Base-by-base conservation (phyloP, 2,329 filamentous ascomycete species). In the Hymenoscyphus repandus region DNA sequence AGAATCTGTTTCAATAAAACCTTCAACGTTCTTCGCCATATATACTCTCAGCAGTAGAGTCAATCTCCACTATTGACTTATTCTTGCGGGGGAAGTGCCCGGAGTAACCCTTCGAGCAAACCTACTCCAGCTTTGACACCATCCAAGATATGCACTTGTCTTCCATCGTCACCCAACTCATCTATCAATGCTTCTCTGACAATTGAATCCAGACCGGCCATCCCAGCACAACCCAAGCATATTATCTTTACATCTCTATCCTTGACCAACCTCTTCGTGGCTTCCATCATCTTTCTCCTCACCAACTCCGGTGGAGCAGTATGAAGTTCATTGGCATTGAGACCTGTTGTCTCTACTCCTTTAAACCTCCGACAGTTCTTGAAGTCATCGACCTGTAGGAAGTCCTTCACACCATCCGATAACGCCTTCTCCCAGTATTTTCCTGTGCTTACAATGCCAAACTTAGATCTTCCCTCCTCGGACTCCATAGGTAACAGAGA, bases 381-480 rank as follows among this genome's bases (percentile, higher is more conserved):
- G 67, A 51, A 41, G 9, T 64, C 57, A 6, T 59, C 58, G 1
- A 68, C 67, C 0, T 85, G 87, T 0, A 95, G 68, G 56, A 88
- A 84, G 0, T 69, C 66, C 2, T 70, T 70, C 0, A 93, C 85
- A 0, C 86, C 90, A 0, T 77, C 70, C 0, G 71, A 74, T 11
- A 96, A 72, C 33, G 93, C 83, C 0, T 73, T 68, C 62, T 92
- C 86, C 92, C 91, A 96, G 57, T 86, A 87, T 50, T 80, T 80
- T 0, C 90, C 91, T 0, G 92, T 96, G 5, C 86, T 92, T 5
- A 97, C 85, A 56, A 97, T 93, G 2, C 90, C 92, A 74, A 93
- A 96, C 42, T 70, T 73, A 68, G 49, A 59, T 36, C 45, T 27
- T 51, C 1, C 56, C 51, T 1, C 58, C 12, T 12, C 40, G 54